phyloP scores from a whole-genome alignment of 495 filamentous ascomycete species.

The Diplogelasinospora grovesii region DNA sequence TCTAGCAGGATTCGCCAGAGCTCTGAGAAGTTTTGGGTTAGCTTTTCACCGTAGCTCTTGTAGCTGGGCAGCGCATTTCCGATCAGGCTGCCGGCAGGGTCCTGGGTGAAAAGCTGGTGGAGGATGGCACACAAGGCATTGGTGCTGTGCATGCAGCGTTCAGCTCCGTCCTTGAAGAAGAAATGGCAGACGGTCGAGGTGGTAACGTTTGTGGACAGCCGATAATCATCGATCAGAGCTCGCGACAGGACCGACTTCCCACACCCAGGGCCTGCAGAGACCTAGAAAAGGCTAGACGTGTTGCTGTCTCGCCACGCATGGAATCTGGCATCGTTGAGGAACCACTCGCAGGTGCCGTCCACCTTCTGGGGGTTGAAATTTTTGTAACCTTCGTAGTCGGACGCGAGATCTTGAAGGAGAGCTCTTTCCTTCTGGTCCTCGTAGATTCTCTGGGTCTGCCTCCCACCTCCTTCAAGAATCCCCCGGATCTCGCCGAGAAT shows the following conservation, averaged over 20 bases:
- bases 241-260: slow-evolving; percentile 37
- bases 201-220: slow-evolving; percentile 12
- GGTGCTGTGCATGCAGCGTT: slow-evolving; percentile 8
- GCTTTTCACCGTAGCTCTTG: slow-evolving; percentile 12
- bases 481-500: slow-evolving; percentile 11
- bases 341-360: slow-evolving; percentile 34
- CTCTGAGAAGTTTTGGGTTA: slow-evolving; percentile 28
- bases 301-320: slow-evolving; percentile 22
- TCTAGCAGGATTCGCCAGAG: slow-evolving; percentile 36
- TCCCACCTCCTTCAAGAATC: slow-evolving; percentile 7
- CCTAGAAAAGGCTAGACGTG: slow-evolving; percentile 29
- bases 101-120: slow-evolving; percentile 29
- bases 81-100: slow-evolving; percentile 12
- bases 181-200: slow-evolving; percentile 30
- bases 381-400: slow-evolving; percentile 27
- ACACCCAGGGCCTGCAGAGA: slow-evolving; percentile 36
- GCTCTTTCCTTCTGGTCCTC: slow-evolving; percentile 14
- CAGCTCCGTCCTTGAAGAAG: slow-evolving; percentile 35
- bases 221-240: slow-evolving; percentile 25
- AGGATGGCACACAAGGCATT: slow-evolving; percentile 30
- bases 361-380: slow-evolving; percentile 19
- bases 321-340: slow-evolving; percentile 24
- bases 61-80: slow-evolving; percentile 16
- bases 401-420: slow-evolving; percentile 21
- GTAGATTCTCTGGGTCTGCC: slow-evolving; percentile 3